A percentile compares a stretch with the other conserved stretches of the same genome.
These are phyloP conservation scores for Trichoderma endophyticum DNA, from an alignment of 2,329 filamentous ascomycete species.

Conservation along the genomic window DNA sequence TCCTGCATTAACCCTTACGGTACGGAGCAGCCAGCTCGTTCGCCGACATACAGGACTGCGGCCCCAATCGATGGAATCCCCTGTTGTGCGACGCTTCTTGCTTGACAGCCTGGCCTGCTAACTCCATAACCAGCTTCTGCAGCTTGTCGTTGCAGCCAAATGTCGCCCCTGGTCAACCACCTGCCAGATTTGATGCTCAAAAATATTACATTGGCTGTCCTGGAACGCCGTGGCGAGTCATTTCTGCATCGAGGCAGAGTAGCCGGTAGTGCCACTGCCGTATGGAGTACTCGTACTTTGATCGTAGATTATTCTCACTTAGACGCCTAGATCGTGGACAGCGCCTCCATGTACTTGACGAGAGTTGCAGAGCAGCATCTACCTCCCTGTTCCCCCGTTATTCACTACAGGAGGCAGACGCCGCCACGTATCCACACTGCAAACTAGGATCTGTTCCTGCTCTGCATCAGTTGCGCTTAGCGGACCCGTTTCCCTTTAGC, in stretches of 20 bases:
- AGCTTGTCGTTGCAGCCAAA: slow-evolving; percentile 4
- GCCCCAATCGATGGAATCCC: slow-evolving; percentile 4
- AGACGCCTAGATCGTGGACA: neutral
- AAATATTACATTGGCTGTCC: neutral
- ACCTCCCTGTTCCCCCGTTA: neutral
- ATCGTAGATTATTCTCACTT: neutral
- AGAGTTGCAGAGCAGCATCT: neutral
- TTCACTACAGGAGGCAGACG: slow-evolving; percentile 11
- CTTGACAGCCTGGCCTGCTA: slow-evolving; percentile 2
- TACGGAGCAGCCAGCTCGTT: slow-evolving; percentile 8
- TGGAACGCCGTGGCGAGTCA: neutral
- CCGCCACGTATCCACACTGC: slow-evolving; percentile 8
- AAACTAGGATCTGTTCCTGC: slow-evolving; percentile 14
- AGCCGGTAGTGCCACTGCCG: neutral
- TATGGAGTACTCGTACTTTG: neutral
- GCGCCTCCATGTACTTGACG: neutral
- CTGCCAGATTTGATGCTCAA: neutral
- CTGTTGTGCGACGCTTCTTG: slow-evolving; percentile 13
- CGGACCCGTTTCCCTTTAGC: slow-evolving; percentile 5
- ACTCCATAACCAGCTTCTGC: slow-evolving; percentile 4
- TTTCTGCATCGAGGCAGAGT: neutral
- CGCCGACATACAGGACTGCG: neutral
- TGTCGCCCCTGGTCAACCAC: neutral
- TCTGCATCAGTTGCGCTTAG: slow-evolving; percentile 11
- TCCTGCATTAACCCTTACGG: slow-evolving; percentile 7